Evolutionary conservation across 2,329 filamentous ascomycete genomes (phyloP), one percentile per base, ranked within the genome.

Genomic region (Apiospora rasikravindrae): DNA sequence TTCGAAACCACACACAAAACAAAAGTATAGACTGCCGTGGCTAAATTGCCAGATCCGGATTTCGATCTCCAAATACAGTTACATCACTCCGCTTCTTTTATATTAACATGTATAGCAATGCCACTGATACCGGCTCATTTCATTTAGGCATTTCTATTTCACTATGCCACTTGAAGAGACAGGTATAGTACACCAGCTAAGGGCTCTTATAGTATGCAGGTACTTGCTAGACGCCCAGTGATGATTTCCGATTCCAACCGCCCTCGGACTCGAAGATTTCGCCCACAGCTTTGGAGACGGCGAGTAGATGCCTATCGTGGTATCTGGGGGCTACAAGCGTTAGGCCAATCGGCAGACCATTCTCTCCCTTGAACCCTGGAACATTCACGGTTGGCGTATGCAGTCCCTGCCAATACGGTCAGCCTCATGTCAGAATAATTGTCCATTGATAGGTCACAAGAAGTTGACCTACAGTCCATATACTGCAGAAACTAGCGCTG

Each of bases 371-470:
- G 74, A 93, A 92, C 0, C 90, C 90, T 0, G 90, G 90, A 0
- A 93, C 79, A 73, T 92, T 92, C n/a, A 92, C 80, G 0, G 90
- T 88, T 0, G 91, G 91, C 0, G 85, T 87, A 73, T 93, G 90
- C 19, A 92, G 80, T 14, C 82, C 83, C 82, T 84, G 19, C 14
- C 14, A 33, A 71, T 70, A 29, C 40, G 16, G n/a, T 37, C 66
- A 73, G 67, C 19, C 40, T 13, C 7, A 14, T 33, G 44, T 53
- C 69, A 19, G 45, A 10, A 10, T 37, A 22, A 24, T 22, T 14
- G 16, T 10, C 10, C 45, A 40, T 2, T 1, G 33, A 37, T 7
- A 37, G 33, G 67, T 64, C 14, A 3, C 37, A 33, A 78, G 4
- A 7, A 8, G 14, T 8, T 19, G 26, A 40, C 85, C 79, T 71